Conservation (phyloP, 495 filamentous ascomycete genomes). For the Xylaria grammica region DNA sequence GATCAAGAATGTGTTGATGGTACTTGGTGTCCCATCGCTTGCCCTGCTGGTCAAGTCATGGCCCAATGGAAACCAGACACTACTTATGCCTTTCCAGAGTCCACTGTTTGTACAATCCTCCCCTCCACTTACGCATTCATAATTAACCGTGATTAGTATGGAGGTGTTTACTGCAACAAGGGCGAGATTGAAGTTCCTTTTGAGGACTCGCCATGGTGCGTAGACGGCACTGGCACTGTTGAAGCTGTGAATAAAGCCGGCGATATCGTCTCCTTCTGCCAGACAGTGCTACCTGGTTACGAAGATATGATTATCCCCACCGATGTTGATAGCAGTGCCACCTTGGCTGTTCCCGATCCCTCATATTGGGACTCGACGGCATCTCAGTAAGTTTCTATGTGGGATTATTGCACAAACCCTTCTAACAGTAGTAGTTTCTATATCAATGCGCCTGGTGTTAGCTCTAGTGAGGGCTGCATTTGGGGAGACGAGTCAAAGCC, state of each 20-base stretch:
- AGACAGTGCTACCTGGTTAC: slow-evolving; percentile 84
- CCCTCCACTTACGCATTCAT: neutral
- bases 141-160: slow-evolving; percentile 61
- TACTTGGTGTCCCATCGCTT: slow-evolving; percentile 80
- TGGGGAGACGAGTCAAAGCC: slow-evolving; percentile 72
- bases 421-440: slow-evolving; percentile 62
- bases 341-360: slow-evolving; percentile 72
- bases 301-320: slow-evolving; percentile 89
- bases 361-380: slow-evolving; percentile 76
- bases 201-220: slow-evolving; percentile 70
- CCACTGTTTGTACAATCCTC: slow-evolving; percentile 65
- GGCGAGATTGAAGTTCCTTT: slow-evolving; percentile 77
- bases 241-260: slow-evolving; percentile 67
- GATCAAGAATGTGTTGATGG: slow-evolving; percentile 73
- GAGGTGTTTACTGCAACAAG: slow-evolving; percentile 76
- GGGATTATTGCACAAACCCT: neutral
- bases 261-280: slow-evolving; percentile 72
- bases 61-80: slow-evolving; percentile 80
- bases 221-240: slow-evolving; percentile 70
- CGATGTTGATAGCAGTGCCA: slow-evolving; percentile 56
- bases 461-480: slow-evolving; percentile 64
- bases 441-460: slow-evolving; percentile 75
- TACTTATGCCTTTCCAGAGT: slow-evolving; percentile 69
- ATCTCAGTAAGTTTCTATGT: slow-evolving; percentile 64
- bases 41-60: slow-evolving; percentile 75